A percentile compares a stretch with the other conserved stretches of the same genome.
These are phyloP conservation scores for Paraphaeosphaeria sporulosa DNA, from an alignment of 2,329 filamentous ascomycete genomes.

Conservation along the genomic window DNA sequence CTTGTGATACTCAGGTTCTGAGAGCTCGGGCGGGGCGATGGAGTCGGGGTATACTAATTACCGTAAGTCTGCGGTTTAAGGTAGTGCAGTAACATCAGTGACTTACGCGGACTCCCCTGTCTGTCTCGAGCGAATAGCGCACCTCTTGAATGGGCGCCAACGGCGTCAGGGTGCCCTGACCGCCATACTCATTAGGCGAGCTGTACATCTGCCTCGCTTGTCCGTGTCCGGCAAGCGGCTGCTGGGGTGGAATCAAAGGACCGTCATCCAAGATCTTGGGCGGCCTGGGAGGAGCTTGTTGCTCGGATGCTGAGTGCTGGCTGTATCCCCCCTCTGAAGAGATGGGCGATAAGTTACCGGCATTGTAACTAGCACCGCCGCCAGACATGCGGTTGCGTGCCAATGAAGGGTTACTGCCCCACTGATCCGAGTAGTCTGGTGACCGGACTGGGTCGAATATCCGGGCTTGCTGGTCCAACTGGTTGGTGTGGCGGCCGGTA, in stretches of 20 bases:
- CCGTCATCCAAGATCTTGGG: constrained; percentile 65
- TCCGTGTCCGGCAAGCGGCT: constrained; percentile 45
- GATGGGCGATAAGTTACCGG: constrained; percentile 48
- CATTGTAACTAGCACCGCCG: constrained; percentile 37
- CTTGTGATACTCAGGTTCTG: constrained; percentile 39
- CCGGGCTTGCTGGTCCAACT: constrained; percentile 75
- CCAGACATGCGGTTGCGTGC: constrained; percentile 50
- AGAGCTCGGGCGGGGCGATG: constrained; percentile 40
- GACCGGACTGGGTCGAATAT: constrained; percentile 62
- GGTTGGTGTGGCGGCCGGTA: constrained; percentile 75
- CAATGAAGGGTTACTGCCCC: constrained; percentile 56
- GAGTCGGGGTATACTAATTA: constrained; percentile 41
- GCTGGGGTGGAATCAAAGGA: constrained; percentile 64
- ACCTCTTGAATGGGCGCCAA: constrained; percentile 62
- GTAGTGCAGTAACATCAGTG: not conserved
- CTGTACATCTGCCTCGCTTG: constrained; percentile 50
- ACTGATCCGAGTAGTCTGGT: constrained; percentile 54
- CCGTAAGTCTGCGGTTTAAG: constrained; percentile 17
- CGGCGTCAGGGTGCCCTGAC: constrained; percentile 47
- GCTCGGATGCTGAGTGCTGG: constrained; percentile 49
- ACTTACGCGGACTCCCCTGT: constrained; percentile 43
- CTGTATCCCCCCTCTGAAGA: constrained; percentile 49
- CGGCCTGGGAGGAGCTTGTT: constrained; percentile 56
- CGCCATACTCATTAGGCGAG: constrained; percentile 46
- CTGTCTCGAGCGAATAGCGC: constrained; percentile 58